A percentile compares a stretch with the other conserved stretches of the same genome.
Evolutionary conservation across 768 basidiomycete genomes (phyloP).

Genomic region (Dendrothele bispora): DNA sequence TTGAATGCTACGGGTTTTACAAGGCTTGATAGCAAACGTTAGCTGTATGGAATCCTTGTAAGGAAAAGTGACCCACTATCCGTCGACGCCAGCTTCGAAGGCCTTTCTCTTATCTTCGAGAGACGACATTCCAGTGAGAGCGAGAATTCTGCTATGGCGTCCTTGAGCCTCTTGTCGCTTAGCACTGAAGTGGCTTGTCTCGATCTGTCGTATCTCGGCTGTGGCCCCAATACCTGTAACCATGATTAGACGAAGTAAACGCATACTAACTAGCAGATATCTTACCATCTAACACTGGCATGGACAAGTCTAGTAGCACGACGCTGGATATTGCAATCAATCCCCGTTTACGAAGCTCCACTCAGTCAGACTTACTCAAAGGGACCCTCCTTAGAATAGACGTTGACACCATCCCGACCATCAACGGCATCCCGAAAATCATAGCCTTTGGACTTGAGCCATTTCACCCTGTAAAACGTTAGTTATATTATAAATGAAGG

Average conservation of each 20-base stretch:
- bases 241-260: background rate
- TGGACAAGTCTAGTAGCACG: conserved; percentile 85
- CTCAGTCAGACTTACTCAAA: conserved; percentile 69
- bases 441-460: conserved; percentile 77
- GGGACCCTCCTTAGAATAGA: conserved; percentile 69
- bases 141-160: conserved; percentile 62
- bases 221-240: conserved; percentile 80
- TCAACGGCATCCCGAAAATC: conserved; percentile 79
- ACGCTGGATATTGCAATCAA: conserved; percentile 46
- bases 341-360: background rate
- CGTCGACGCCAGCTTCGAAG: conserved; percentile 91
- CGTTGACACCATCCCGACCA: conserved; percentile 79
- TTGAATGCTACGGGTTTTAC: conserved; percentile 97
- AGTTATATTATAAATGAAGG: conserved; percentile 5
- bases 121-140: conserved; percentile 92
- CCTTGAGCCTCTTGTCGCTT: conserved; percentile 18
- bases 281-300: conserved; percentile 90
- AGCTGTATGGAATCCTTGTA: background rate
- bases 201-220: conserved; percentile 75
- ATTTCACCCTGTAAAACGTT: conserved; percentile 44
- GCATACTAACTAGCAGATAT: conserved; percentile 1
- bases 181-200: conserved; percentile 36
- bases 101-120: conserved; percentile 89
- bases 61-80: conserved; percentile 68
- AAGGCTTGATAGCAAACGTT: conserved; percentile 46